Percentiles rank a stretch among this genome's conserved stretches.
Evolutionary conservation across 2,329 filamentous ascomycete genomes (phyloP).

Genomic region (Coniosporium tulheliwenetii): DNA sequence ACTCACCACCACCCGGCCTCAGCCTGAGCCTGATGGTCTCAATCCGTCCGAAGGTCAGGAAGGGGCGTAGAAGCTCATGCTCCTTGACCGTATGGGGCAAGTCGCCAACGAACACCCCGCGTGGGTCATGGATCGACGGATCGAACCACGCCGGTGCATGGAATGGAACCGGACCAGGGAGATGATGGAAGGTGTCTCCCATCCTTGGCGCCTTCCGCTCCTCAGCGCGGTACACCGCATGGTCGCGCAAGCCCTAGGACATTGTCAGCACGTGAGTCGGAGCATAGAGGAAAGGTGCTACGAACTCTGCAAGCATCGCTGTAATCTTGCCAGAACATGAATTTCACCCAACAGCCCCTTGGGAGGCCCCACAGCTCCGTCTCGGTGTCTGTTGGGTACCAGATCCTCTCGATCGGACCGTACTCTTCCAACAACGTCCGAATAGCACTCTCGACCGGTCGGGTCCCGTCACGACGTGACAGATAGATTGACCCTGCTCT

Average conservation of each 20-base stretch:
- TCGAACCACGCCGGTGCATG: too few species aligned
- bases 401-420: conserved; percentile 10
- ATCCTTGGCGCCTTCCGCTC: conserved; percentile 1
- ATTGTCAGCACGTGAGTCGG: conserved; percentile 14
- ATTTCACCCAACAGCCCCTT: conserved; percentile 13
- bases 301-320: conserved; percentile 11
- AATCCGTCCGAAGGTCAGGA: too few species aligned
- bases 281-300: not conserved
- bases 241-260: conserved; percentile 10
- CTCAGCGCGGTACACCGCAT: conserved; percentile 9
- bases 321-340: conserved; percentile 12
- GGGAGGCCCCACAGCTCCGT: conserved; percentile 12
- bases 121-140: too few species aligned
- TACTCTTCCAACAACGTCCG: conserved; percentile 5
- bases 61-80: too few species aligned
- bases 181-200: not conserved
- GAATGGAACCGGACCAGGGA: not conserved
- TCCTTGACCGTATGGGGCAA: too few species aligned
- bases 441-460: conserved; percentile 7
- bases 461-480: conserved; percentile 7
- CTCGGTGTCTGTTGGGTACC: conserved; percentile 9
- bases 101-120: too few species aligned
- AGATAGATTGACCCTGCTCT: conserved; percentile 10
- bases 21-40: too few species aligned
- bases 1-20: too few species aligned